A percentile compares a stretch with the other conserved stretches of the same genome.
These are phyloP conservation scores for Theobroma grandiflorum DNA, from an alignment of 441 rosid genomes.

Conservation along the genomic window DNA sequence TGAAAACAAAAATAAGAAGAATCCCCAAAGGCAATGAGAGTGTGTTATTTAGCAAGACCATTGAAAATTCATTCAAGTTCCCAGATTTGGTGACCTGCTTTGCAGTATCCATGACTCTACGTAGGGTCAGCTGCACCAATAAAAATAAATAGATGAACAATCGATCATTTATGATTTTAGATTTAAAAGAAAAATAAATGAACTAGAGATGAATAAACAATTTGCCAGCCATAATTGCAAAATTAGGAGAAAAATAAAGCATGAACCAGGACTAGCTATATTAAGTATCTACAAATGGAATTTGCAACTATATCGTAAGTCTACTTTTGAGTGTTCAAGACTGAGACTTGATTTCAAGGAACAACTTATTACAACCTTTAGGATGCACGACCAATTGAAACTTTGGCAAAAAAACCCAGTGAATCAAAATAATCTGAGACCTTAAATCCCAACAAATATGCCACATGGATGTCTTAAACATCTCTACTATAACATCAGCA, in stretches of 20 bases:
- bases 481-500: background rate
- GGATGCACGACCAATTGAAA: background rate
- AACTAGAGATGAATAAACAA: constrained; percentile 6
- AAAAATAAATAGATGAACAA: constrained; percentile 26
- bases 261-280: background rate
- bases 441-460: constrained; percentile 10
- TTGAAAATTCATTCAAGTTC: constrained; percentile 91
- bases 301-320: background rate
- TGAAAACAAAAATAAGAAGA: constrained; percentile 76
- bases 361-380: constrained; percentile 1
- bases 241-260: background rate
- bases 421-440: constrained; percentile 1
- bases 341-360: background rate
- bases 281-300: background rate
- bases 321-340: background rate
- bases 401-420: background rate
- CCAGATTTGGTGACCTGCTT: constrained; percentile 94
- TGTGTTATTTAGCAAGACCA: constrained; percentile 95
- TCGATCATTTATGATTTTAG: constrained; percentile 14
- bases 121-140: constrained; percentile 80
- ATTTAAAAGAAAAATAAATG: background rate
- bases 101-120: constrained; percentile 96
- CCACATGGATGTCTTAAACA: background rate
- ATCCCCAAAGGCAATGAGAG: constrained; percentile 91
- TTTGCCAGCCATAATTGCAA: background rate